A percentile compares a stretch with the other conserved stretches of the same genome.
These are phyloP conservation scores for Penicillium tannophilum DNA, from an alignment of 495 filamentous ascomycete genomes.

Conservation along the genomic window DNA sequence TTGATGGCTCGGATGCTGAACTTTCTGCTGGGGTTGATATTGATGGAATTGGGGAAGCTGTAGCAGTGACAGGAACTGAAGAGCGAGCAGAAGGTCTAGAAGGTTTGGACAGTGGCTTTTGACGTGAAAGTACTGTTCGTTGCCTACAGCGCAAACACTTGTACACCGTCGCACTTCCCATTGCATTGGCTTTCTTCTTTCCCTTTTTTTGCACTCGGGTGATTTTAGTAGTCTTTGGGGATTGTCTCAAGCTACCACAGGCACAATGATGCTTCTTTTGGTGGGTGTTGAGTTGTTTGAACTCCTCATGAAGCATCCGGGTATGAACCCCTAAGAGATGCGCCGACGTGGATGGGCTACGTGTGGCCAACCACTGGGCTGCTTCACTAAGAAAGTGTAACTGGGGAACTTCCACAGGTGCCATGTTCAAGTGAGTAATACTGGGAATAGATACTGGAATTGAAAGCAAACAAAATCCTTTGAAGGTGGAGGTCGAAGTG, in stretches of 20 bases:
- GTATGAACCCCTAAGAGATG: constrained; percentile 48
- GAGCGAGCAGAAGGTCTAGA: constrained; percentile 13
- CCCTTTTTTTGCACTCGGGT: constrained; percentile 29
- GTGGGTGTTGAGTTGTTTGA: constrained; percentile 38
- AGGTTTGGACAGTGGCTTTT: not conserved
- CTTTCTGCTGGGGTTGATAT: constrained; percentile 8
- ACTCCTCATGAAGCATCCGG: constrained; percentile 41
- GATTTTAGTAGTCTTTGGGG: constrained; percentile 41
- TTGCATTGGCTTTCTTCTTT: constrained; percentile 6
- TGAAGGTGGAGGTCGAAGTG: not conserved
- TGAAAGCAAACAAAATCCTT: too few relatives aligned
- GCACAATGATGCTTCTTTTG: constrained; percentile 48
- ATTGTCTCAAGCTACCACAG: constrained; percentile 52
- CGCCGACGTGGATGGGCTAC: constrained; percentile 52
- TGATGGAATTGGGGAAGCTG: constrained; percentile 2
- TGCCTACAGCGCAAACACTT: constrained; percentile 44
- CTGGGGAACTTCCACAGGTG: constrained; percentile 37
- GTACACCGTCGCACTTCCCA: constrained; percentile 31
- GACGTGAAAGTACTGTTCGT: constrained; percentile 29
- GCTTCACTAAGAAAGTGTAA: constrained; percentile 50
- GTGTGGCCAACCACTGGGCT: constrained; percentile 39
- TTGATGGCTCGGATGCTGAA: constrained; percentile 2
- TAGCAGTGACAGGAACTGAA: constrained; percentile 14
- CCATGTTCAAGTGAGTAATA: constrained; percentile 19
- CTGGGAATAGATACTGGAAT: not conserved